Base-by-base conservation (phyloP, 2,329 filamentous ascomycete species). In the Verticillium longisporum region DNA sequence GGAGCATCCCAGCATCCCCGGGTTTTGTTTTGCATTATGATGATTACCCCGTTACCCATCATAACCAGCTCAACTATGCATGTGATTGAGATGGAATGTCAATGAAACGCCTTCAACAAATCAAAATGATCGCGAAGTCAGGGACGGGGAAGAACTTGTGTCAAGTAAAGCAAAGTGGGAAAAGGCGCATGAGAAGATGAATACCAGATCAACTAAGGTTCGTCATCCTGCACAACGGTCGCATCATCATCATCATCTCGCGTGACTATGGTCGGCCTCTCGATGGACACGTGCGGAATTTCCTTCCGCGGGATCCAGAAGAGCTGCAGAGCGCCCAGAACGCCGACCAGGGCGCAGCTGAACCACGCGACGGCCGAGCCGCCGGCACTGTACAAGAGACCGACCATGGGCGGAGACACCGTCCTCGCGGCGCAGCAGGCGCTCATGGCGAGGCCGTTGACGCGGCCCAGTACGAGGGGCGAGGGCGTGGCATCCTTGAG, bases 371-470 rank as follows among this genome's bases (percentile, higher is more conserved):
- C 71, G 0, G 73, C 75, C 5, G 75, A 77, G 6, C 76, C 82
- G 4, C 87, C 87, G 3, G 84, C 68, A 15, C 85, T 84, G 67
- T 91, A 91, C 4, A 91, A 77, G 36, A 86, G 79, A 2, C 88
- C 88, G 2, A 86, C 86, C 33, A 91, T 73, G 0, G 88, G 88
- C 26, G 88, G 88, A 1, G 88, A 87, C 45, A 91, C 70, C 0
- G 87, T 90, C n/a, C 88, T 81, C 62, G 86, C 87, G 4, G 86
- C 83, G 21, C 88, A 89, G n/a, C 88, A 88, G 1, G 85, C 88
- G 2, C 85, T 88, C 63, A 89, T 89, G 56, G 88, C 88, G 9
- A 91, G 75, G 0, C 88, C 88, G 64, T 91, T 91, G 71, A 91
- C 88, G 66, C 84, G 87, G 1, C 88, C 88, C 15, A 91, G 78